Conservation (phyloP, 78 protist species). For the Dictyostelium capitatum region DNA sequence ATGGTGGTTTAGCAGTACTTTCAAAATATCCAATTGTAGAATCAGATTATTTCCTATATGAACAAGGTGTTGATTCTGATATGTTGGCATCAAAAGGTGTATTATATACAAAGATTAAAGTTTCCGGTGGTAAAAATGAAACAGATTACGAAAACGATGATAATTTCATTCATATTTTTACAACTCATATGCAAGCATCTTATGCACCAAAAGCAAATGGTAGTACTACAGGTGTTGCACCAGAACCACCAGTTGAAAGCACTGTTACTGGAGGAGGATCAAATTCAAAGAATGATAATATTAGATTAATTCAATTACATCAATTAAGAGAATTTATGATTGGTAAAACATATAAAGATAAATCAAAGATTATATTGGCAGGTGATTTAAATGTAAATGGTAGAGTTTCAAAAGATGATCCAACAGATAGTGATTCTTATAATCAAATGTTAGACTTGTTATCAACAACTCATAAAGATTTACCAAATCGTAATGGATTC, state of each 20-base stretch:
- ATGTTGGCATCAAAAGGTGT: conserved; percentile 64
- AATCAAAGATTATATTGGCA: conserved; percentile 24
- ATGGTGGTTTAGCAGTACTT: conserved; percentile 57
- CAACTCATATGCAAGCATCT: conserved; percentile 76
- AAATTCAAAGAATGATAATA: conserved; percentile 33
- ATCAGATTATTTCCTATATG: conserved; percentile 2
- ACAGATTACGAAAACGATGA: not conserved
- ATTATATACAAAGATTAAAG: conserved; percentile 35
- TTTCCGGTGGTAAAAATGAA: not conserved
- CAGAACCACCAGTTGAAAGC: not conserved
- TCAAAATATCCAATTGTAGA: conserved; percentile 54
- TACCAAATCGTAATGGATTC: not conserved
- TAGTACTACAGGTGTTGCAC: not conserved
- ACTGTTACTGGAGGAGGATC: not conserved
- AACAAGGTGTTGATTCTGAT: conserved; percentile 77
- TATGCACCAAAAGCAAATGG: conserved; percentile 18
- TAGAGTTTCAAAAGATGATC: conserved; percentile 21
- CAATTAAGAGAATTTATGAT: conserved; percentile 60
- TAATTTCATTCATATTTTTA: conserved; percentile 45
- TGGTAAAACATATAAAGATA: conserved; percentile 12
- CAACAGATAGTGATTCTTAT: conserved; percentile 25
- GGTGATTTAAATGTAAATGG: conserved; percentile 74
- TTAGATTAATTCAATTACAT: conserved; percentile 40
- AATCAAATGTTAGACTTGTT: conserved; percentile 46
- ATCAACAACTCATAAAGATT: not conserved